phyloP scores from a whole-genome alignment of 164 flowering plant species.

The Sextonia rubra region DNA sequence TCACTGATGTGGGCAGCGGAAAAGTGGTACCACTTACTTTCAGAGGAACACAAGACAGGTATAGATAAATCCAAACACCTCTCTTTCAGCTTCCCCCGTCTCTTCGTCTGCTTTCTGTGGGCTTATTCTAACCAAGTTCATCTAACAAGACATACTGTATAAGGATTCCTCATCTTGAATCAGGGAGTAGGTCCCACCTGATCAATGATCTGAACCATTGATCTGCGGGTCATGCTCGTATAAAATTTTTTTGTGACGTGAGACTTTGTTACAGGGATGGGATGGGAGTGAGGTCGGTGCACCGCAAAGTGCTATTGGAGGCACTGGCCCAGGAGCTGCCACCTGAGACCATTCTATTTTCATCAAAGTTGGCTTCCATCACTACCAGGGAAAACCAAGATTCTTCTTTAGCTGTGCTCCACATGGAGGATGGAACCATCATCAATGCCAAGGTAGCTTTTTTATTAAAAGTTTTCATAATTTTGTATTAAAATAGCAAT shows the following conservation, averaged over 20 bases:
- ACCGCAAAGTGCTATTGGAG: slow-evolving; percentile 26
- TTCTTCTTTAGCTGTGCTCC: slow-evolving; percentile 7
- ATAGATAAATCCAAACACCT: background rate
- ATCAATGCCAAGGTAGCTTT: slow-evolving; percentile 32
- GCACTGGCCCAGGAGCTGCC: slow-evolving; percentile 40
- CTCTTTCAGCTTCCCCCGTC: background rate
- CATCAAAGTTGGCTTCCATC: slow-evolving; percentile 30
- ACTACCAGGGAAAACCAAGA: slow-evolving; percentile 14
- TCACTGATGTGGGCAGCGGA: slow-evolving; percentile 12
- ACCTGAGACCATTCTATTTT: slow-evolving; percentile 25
- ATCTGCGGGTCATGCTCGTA: too few relatives aligned
- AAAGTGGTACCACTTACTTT: background rate
- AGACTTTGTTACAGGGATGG: slow-evolving; percentile 3
- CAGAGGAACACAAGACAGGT: background rate
- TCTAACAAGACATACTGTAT: background rate
- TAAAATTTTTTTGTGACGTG: background rate
- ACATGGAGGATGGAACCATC: slow-evolving; percentile 29
- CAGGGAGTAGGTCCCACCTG: background rate
- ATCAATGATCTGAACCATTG: too few relatives aligned
- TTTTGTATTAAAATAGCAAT: too few relatives aligned
- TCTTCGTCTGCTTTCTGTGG: background rate
- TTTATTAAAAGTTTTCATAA: too few relatives aligned
- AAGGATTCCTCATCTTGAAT: background rate
- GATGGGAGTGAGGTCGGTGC: slow-evolving; percentile 19
- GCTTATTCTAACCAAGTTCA: too few relatives aligned